A percentile compares a stretch with the other conserved stretches of the same genome.
Conservation (phyloP, 352 stramenopile genomes). For the Pseudoperonospora humuli region DNA sequence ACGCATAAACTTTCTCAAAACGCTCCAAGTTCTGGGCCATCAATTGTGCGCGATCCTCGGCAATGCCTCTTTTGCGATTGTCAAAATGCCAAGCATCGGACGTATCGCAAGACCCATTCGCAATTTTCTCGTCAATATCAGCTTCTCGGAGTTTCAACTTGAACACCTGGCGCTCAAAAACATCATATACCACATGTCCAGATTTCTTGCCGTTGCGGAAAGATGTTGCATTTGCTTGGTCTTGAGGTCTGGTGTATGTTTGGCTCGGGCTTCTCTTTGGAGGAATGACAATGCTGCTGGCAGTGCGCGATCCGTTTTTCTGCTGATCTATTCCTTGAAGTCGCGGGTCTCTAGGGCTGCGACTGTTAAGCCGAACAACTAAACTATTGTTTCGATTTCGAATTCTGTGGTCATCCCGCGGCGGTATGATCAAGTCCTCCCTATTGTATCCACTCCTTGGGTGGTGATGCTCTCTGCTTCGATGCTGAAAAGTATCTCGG, state of each 20-base stretch:
- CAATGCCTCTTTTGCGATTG: conserved; percentile 1
- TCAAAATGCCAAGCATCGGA: conserved; percentile 1
- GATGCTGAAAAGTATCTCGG: neutral
- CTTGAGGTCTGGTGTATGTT: neutral
- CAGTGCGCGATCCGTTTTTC: neutral
- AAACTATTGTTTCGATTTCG: neutral
- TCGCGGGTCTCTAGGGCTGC: neutral
- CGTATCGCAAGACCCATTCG: neutral
- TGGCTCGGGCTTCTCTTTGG: neutral
- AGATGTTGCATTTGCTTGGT: neutral
- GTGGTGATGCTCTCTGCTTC: neutral
- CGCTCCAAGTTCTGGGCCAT: conserved; percentile 10
- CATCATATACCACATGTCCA: neutral
- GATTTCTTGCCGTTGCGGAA: neutral
- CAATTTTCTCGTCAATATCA: conserved; percentile 7
- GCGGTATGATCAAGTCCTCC: neutral
- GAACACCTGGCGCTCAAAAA: conserved; percentile 15
- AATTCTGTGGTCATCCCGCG: neutral
- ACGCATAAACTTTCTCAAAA: conserved; percentile 9
- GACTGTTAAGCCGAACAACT: neutral
- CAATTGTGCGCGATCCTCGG: conserved; percentile 3
- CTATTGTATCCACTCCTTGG: neutral
- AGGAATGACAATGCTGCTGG: neutral
- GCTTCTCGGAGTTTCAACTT: conserved; percentile 20
- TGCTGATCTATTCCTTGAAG: neutral